phyloP scores from a whole-genome alignment of 2,329 filamentous ascomycete genomes.

The Ophiostoma sp. region DNA sequence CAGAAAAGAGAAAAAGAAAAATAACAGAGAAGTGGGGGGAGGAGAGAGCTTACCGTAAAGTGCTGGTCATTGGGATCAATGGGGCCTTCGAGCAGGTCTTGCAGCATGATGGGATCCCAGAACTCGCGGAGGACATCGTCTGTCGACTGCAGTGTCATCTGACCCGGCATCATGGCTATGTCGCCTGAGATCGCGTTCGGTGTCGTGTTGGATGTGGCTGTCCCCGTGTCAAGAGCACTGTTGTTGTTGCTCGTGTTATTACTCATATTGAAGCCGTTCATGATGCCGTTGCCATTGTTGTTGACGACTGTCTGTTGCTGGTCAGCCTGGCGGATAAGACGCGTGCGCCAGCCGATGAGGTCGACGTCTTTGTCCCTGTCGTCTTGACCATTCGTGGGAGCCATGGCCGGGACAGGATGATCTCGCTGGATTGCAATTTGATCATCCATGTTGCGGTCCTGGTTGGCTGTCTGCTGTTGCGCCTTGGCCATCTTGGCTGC shows the following conservation, averaged over 20 bases:
- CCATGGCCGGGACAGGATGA: not conserved
- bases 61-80: not conserved
- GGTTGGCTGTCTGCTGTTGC: not conserved
- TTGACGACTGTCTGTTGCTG: not conserved
- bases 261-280: not conserved
- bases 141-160: slow-evolving; percentile 11
- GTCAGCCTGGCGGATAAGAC: slow-evolving; percentile 19
- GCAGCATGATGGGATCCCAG: slow-evolving; percentile 22
- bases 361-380: slow-evolving; percentile 13
- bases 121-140: slow-evolving; percentile 22
- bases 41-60: not conserved
- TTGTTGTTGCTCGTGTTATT: not conserved
- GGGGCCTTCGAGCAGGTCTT: slow-evolving; percentile 19
- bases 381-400: not conserved
- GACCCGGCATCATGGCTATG: not conserved
- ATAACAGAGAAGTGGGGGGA: not conserved
- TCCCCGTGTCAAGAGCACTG: not conserved
- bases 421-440: no score
- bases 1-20: not conserved
- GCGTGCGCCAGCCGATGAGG: slow-evolving; percentile 25
- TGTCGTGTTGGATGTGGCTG: not conserved
- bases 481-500: not conserved
- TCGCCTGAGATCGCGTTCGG: not conserved
- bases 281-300: not conserved
- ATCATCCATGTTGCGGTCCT: no score